Evolutionary conservation across 495 filamentous ascomycete species (phyloP), one percentile per base, ranked within the genome.

Genomic region (Penicillium soppii): DNA sequence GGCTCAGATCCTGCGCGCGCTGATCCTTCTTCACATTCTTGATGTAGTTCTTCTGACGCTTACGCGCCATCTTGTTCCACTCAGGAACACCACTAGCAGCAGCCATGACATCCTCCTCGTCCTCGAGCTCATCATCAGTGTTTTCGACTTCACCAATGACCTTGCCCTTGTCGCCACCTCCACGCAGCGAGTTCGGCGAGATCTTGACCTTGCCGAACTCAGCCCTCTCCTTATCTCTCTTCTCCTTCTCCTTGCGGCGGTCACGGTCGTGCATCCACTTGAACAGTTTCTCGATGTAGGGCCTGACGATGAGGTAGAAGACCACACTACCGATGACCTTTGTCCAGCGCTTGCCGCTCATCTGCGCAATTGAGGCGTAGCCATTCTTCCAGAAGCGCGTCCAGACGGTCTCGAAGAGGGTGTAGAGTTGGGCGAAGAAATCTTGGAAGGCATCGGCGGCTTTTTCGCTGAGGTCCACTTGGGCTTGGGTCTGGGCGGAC

Each of bases 251-350:
- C 61, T 76, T 78, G 9, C 75, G 73, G 23, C 70, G 74, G 36
- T 82, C 79, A 32, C 77, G 79, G 26, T 85, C 82, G 8, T 81
- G 74, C 59, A 80, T 75, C 46, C 78, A 72, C 12, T 75, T 67
- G 53, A 77, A 77, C 41, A 68, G 76, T 54, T 57, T 73, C 63
- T 62, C 81, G 45, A 90, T 71, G 59, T 84, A 86, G 0, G 86
- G 84, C 4, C 87, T 78, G n/a, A 90, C 51, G 13, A 90, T 67
- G 50, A 82, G 35, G 69, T 89, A 89, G 59, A 70, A 73, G 40
- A 84, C 70, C 12, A 84, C 80, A 41, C 86, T 73, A 47, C 78
- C 71, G 49, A 85, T 65, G 21, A 89, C 65, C 25, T 83, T 82
- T 42, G 88, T 79, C 75, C 76, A 86, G 56, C 82, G 75, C 49